Evolutionary conservation across 1,139 yeast genomes (phyloP).

Genomic region (Blastobotrys aristatus): DNA sequence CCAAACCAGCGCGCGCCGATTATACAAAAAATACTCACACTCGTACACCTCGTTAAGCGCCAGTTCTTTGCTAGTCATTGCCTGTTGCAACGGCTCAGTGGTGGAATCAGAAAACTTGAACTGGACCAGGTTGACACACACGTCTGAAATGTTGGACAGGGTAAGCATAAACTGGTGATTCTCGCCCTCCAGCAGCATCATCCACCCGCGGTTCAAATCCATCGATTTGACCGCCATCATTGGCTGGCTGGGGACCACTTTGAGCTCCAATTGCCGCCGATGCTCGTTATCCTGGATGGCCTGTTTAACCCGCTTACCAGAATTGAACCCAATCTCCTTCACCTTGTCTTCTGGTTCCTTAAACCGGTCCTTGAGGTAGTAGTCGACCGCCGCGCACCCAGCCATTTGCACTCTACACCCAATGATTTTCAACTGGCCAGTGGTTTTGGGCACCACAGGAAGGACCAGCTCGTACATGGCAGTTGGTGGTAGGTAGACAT

Average conservation of each 20-base stretch:
- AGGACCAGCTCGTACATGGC: constrained; percentile 40
- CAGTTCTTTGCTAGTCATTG: constrained; percentile 41
- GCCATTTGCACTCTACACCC: constrained; percentile 46
- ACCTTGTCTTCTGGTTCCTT: constrained; percentile 27
- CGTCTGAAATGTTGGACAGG: constrained; percentile 54
- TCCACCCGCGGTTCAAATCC: constrained; percentile 59
- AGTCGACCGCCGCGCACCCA: constrained; percentile 40
- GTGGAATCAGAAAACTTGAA: constrained; percentile 74
- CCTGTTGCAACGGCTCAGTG: constrained; percentile 53
- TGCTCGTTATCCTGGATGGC: constrained; percentile 8
- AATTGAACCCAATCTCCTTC: constrained; percentile 30
- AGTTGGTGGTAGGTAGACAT: constrained; percentile 39
- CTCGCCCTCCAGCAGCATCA: constrained; percentile 82
- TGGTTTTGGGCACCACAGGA: constrained; percentile 41
- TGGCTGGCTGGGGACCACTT: constrained; percentile 66
- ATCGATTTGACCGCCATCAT: constrained; percentile 48
- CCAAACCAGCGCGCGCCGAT: constrained; percentile 51
- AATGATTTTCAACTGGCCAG: constrained; percentile 41
- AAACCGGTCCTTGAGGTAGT: constrained; percentile 30
- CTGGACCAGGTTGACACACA: constrained; percentile 46
- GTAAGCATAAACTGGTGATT: constrained; percentile 45
- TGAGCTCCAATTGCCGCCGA: constrained; percentile 21
- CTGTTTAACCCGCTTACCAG: constrained; percentile 16
- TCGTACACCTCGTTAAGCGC: constrained; percentile 67
- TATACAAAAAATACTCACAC: constrained; percentile 61